Evolutionary conservation across 2,329 filamentous ascomycete species (phyloP).

Genomic region (Chaetothyriales sp.): DNA sequence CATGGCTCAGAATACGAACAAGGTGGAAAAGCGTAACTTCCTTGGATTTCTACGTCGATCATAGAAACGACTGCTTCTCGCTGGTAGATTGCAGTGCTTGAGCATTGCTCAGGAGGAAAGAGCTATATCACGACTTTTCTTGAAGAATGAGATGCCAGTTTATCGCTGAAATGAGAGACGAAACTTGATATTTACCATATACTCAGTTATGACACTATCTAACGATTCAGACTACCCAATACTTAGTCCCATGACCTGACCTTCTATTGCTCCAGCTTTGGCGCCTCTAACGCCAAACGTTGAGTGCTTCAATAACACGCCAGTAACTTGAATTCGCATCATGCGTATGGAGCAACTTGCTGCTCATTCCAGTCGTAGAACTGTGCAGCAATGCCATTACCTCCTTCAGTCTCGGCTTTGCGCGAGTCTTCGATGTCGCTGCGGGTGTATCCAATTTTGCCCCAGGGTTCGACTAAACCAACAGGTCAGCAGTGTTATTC

Average conservation of each 20-base stretch:
- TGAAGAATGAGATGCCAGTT: not conserved
- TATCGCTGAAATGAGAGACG: not conserved
- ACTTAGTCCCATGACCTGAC: too few relatives aligned
- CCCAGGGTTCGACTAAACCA: not conserved
- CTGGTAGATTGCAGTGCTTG: not conserved
- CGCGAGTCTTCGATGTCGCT: not conserved
- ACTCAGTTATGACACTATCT: not conserved
- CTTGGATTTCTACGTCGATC: not conserved
- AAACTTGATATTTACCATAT: not conserved
- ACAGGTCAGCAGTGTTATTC: not conserved
- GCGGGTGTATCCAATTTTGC: not conserved
- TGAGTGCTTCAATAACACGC: too few relatives aligned
- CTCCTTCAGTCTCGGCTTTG: conserved; percentile 16
- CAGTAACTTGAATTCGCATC: not conserved
- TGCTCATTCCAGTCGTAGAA: conserved; percentile 30
- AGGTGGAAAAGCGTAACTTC: conserved; percentile 2
- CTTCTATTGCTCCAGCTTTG: too few relatives aligned
- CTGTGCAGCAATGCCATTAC: conserved; percentile 20
- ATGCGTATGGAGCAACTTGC: conserved; percentile 12
- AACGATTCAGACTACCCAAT: too few relatives aligned
- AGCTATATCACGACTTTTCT: not conserved
- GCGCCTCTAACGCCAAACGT: too few relatives aligned
- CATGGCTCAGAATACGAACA: conserved; percentile 6
- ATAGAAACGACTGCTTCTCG: not conserved
- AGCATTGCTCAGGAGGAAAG: not conserved